A percentile compares a stretch with the other conserved stretches of the same genome.
Evolutionary conservation across 2,329 filamentous ascomycete species (phyloP).

Genomic region (Zasmidium angulare): DNA sequence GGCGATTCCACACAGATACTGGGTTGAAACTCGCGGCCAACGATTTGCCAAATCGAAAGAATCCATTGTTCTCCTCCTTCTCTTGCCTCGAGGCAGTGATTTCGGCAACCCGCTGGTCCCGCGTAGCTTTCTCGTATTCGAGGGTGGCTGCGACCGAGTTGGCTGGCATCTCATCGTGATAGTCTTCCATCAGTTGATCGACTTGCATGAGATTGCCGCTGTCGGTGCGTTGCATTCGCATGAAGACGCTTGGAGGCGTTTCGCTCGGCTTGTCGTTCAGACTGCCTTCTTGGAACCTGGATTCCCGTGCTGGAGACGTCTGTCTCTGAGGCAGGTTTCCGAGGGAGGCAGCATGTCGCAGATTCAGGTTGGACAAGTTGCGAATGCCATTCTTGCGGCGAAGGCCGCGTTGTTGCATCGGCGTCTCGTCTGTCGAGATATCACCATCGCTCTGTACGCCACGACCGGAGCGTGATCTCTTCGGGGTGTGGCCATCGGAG

Average conservation of each 20-base stretch:
- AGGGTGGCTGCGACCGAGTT: conserved; percentile 21
- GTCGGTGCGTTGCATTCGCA: conserved; percentile 43
- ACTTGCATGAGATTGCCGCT: conserved; percentile 33
- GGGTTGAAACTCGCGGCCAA: conserved; percentile 57
- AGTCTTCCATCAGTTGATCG: conserved; percentile 42
- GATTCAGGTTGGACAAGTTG: conserved; percentile 37
- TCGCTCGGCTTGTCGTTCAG: conserved; percentile 80
- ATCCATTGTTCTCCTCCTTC: conserved; percentile 42
- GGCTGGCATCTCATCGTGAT: conserved; percentile 28
- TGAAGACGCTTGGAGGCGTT: conserved; percentile 67
- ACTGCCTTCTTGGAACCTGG: conserved; percentile 72
- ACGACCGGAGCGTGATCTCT: conserved; percentile 28
- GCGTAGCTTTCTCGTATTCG: conserved; percentile 22
- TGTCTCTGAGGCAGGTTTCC: conserved; percentile 21
- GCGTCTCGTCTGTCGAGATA: conserved; percentile 25
- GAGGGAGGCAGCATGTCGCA: conserved; percentile 32
- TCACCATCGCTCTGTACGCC: conserved; percentile 13
- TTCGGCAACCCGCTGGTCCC: conserved; percentile 20
- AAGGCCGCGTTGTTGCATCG: conserved; percentile 29
- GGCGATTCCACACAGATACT: conserved; percentile 47
- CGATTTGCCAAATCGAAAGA: conserved; percentile 57
- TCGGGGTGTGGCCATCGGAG: conserved; percentile 26
- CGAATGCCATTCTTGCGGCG: conserved; percentile 35
- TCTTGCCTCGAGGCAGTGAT: conserved; percentile 28
- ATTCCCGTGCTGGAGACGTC: conserved; percentile 51